Evolutionary conservation across 805 yeast genomes (phyloP).

Genomic region (Candida alai): DNA sequence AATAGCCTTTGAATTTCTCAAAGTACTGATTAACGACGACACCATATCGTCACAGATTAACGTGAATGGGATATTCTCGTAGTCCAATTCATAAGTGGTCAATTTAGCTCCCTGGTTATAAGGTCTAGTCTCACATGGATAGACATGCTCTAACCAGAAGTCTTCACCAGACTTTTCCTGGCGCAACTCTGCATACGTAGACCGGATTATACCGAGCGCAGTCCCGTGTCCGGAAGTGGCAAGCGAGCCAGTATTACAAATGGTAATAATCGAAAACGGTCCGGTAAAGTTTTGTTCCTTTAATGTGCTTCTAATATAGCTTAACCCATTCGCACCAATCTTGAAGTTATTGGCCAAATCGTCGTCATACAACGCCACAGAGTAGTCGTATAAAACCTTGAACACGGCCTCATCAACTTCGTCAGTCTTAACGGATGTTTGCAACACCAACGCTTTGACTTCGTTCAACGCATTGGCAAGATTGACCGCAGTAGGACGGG

Average conservation of each 20-base stretch:
- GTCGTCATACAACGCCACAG: constrained; percentile 59
- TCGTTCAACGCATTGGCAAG: constrained; percentile 68
- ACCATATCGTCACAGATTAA: constrained; percentile 91
- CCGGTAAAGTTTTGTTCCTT: constrained; percentile 48
- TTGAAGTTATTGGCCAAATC: constrained; percentile 74
- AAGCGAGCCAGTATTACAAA: constrained; percentile 93
- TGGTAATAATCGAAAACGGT: constrained; percentile 79
- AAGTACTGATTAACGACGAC: constrained; percentile 58
- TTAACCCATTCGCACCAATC: constrained; percentile 79
- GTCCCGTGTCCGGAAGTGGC: constrained; percentile 99
- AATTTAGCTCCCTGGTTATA: constrained; percentile 94
- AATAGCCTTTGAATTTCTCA: constrained; percentile 20
- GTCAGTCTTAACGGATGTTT: constrained; percentile 14
- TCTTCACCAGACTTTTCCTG: constrained; percentile 20
- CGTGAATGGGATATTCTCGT: constrained; percentile 84
- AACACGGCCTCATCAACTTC: constrained; percentile 26
- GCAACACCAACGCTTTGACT: constrained; percentile 35
- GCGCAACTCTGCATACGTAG: constrained; percentile 49
- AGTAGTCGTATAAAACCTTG: constrained; percentile 37
- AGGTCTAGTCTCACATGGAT: constrained; percentile 92
- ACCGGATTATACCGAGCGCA: constrained; percentile 87
- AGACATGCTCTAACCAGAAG: constrained; percentile 64
- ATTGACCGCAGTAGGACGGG: constrained; percentile 96
- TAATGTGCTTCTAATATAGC: constrained; percentile 52
- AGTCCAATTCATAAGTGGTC: constrained; percentile 85